Conservation (phyloP, 441 rosid genomes). For the Populus trichocarpa region DNA sequence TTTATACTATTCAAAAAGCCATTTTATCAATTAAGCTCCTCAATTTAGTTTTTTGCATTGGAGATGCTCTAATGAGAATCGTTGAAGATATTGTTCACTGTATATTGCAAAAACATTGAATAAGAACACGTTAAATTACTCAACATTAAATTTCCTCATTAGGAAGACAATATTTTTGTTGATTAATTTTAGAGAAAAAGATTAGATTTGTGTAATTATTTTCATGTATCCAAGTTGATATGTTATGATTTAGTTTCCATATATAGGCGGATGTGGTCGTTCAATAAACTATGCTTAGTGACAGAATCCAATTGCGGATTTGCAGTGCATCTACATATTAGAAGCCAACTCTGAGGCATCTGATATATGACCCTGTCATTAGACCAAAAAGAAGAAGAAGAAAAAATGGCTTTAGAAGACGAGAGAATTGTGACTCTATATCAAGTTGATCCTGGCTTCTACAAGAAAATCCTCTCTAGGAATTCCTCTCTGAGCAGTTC, state of each 20-base stretch:
- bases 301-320: not conserved
- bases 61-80: too few species aligned
- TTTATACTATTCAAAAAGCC: too few species aligned
- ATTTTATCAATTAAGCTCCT: too few species aligned
- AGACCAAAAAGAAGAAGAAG: too few species aligned
- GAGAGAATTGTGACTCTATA: slow-evolving; percentile 2
- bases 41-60: too few species aligned
- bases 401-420: slow-evolving; percentile 4
- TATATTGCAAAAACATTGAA: not conserved
- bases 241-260: slow-evolving; percentile 6
- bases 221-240: not conserved
- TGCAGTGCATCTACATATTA: not conserved
- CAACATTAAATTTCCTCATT: not conserved
- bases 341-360: not conserved
- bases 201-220: not conserved
- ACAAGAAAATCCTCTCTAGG: slow-evolving; percentile 25
- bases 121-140: not conserved
- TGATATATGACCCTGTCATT: not conserved
- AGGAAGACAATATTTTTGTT: not conserved
- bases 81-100: too few species aligned
- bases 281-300: not conserved
- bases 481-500: slow-evolving; percentile 13
- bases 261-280: not conserved
- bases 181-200: not conserved
- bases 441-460: slow-evolving; percentile 25